phyloP scores from a whole-genome alignment of 225 moss, liverwort and hornwort species.

The Anthoceros angustus region DNA sequence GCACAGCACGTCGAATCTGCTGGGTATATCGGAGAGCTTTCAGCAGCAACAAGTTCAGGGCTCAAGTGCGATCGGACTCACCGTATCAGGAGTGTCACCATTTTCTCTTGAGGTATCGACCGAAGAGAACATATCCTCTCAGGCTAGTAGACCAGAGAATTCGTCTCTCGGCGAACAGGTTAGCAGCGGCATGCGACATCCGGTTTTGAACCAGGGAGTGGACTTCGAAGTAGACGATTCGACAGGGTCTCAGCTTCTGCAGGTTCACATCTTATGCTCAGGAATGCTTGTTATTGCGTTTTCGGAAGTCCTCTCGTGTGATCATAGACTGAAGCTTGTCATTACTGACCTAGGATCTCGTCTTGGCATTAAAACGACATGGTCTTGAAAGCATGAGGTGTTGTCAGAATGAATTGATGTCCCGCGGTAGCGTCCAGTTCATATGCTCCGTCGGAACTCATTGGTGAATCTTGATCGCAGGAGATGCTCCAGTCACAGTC shows the following conservation, averaged over 20 bases:
- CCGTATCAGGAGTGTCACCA: background rate
- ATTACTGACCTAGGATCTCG: too few relatives aligned
- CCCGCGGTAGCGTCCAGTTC: background rate
- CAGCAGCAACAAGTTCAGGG: background rate
- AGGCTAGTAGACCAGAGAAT: background rate
- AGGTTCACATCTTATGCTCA: background rate
- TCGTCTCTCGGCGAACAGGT: background rate
- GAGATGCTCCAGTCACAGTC: background rate
- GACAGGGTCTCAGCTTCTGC: background rate
- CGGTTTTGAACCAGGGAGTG: background rate
- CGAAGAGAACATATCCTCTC: background rate
- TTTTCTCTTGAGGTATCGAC: background rate
- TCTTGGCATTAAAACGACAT: too few relatives aligned
- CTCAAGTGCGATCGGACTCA: background rate
- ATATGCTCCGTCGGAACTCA: background rate
- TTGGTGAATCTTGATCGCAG: background rate
- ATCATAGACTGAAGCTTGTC: too few relatives aligned
- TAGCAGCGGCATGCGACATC: background rate
- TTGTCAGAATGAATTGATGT: too few relatives aligned
- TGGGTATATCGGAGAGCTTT: background rate
- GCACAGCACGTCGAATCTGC: background rate
- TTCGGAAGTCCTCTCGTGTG: too few relatives aligned
- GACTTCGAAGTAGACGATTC: slow-evolving; percentile 4
- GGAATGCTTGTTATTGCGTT: too few relatives aligned
- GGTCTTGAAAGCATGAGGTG: too few relatives aligned